These are phyloP conservation scores for Oehlia diaphana DNA, from an alignment of 192 early-diverging fungal genomes.

Conservation along the genomic window DNA sequence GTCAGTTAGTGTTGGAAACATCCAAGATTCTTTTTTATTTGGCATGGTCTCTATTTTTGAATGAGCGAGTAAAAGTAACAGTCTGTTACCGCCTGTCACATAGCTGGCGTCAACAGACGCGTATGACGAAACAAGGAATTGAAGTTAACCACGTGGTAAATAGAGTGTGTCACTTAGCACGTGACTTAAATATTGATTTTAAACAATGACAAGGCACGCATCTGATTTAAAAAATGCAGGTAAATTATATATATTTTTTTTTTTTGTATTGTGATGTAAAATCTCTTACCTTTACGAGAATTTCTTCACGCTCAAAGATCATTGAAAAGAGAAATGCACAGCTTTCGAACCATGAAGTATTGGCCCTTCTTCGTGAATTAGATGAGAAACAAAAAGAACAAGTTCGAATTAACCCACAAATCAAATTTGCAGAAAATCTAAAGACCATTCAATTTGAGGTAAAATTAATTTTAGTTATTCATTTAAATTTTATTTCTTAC, in stretches of 20 bases:
- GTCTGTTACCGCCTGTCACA: too few relatives aligned
- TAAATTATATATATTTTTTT: too few relatives aligned
- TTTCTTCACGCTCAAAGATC: background rate
- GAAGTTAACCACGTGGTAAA: too few relatives aligned
- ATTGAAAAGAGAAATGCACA: conserved; percentile 2
- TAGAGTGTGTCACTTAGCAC: too few relatives aligned
- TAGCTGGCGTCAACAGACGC: too few relatives aligned
- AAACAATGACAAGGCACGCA: too few relatives aligned
- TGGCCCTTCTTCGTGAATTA: conserved; percentile 16
- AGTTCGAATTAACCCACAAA: background rate
- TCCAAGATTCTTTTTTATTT: background rate
- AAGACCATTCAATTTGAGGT: conserved; percentile 27
- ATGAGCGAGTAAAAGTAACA: background rate
- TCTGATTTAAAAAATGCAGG: too few relatives aligned
- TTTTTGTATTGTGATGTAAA: too few relatives aligned
- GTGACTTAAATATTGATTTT: too few relatives aligned
- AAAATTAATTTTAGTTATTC: background rate
- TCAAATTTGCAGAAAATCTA: conserved; percentile 19
- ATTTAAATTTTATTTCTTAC: background rate
- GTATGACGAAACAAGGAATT: too few relatives aligned
- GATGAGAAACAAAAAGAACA: conserved; percentile 15
- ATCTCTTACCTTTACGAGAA: too few relatives aligned
- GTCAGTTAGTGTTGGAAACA: background rate
- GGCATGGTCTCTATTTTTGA: background rate
- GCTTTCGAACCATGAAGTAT: conserved; percentile 24